These are phyloP conservation scores for Isatis tinctoria DNA, from an alignment of 345 rosid genomes.

Conservation along the genomic window DNA sequence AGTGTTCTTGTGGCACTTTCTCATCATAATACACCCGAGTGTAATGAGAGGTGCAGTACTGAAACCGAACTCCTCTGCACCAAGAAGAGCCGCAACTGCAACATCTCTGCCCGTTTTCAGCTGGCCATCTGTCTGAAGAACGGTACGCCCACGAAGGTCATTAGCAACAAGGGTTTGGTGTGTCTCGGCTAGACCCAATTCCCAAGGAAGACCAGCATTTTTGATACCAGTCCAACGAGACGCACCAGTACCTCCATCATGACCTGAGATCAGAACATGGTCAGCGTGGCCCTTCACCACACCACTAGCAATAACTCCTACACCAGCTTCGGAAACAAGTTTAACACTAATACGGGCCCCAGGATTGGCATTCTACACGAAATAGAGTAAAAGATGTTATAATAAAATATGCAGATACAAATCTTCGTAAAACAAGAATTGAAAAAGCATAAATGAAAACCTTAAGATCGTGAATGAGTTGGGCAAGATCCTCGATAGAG, in stretches of 20 bases:
- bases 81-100: conserved; percentile 96
- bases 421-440: not conserved
- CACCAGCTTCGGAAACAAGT: conserved; percentile 97
- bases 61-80: conserved; percentile 99
- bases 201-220: conserved; percentile 99
- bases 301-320: conserved; percentile 99
- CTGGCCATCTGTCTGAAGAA: conserved; percentile 99
- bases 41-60: conserved; percentile 99
- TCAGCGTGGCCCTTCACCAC: conserved; percentile 99
- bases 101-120: conserved; percentile 98
- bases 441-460: conserved; percentile 33
- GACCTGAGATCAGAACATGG: conserved; percentile 95
- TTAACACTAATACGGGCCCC: conserved; percentile 92
- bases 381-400: not conserved
- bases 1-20: conserved; percentile 98
- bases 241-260: conserved; percentile 99
- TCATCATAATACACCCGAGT: conserved; percentile 99
- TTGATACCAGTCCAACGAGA: conserved; percentile 99
- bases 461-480: conserved; percentile 97
- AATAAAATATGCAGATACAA: not conserved
- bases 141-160: conserved; percentile 98
- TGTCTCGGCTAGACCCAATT: conserved; percentile 97
- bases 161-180: conserved; percentile 99
- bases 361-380: conserved; percentile 84
- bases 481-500: conserved; percentile 99